These are phyloP conservation scores for Colletotrichum cuscutae DNA, from an alignment of 2,329 filamentous ascomycete species.

Conservation along the genomic window DNA sequence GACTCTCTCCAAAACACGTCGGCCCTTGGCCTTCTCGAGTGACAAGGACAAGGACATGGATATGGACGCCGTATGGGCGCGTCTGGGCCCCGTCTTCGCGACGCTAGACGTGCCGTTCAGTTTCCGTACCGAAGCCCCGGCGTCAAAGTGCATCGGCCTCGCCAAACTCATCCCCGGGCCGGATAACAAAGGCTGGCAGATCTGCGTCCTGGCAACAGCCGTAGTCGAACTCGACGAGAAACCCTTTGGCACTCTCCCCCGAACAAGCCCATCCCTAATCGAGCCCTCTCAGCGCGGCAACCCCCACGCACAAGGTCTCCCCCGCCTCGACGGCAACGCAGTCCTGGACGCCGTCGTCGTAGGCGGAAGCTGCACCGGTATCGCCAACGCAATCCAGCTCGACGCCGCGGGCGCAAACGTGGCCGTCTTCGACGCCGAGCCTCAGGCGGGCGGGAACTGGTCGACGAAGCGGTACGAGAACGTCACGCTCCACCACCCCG, in stretches of 20 bases:
- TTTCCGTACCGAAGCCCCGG: background rate
- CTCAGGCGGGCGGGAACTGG: slow-evolving; percentile 24
- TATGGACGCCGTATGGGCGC: slow-evolving; percentile 1
- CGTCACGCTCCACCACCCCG: slow-evolving; percentile 20
- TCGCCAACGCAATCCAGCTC: slow-evolving; percentile 19
- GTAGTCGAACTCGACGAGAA: background rate
- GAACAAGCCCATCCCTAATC: background rate
- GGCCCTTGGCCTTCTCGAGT: background rate
- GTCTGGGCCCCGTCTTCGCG: background rate
- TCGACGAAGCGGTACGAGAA: slow-evolving; percentile 8
- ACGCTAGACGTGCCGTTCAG: slow-evolving; percentile 22
- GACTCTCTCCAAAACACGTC: background rate
- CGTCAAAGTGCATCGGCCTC: background rate
- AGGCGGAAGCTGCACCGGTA: slow-evolving; percentile 29
- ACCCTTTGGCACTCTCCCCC: slow-evolving; percentile 6
- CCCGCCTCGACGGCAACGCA: background rate
- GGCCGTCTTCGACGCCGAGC: slow-evolving; percentile 5
- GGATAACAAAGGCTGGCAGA: background rate
- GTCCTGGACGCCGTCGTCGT: slow-evolving; percentile 23
- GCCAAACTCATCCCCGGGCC: slow-evolving; percentile 4
- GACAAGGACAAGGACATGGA: background rate
- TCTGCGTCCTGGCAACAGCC: slow-evolving; percentile 12
- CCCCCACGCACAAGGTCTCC: slow-evolving; percentile 16
- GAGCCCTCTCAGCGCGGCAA: background rate
- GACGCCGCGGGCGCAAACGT: slow-evolving; percentile 11